Percentiles rank a stretch among this genome's conserved stretches.
Evolutionary conservation across 148 eudicot species (phyloP).

Genomic region (Oxyria digyna): DNA sequence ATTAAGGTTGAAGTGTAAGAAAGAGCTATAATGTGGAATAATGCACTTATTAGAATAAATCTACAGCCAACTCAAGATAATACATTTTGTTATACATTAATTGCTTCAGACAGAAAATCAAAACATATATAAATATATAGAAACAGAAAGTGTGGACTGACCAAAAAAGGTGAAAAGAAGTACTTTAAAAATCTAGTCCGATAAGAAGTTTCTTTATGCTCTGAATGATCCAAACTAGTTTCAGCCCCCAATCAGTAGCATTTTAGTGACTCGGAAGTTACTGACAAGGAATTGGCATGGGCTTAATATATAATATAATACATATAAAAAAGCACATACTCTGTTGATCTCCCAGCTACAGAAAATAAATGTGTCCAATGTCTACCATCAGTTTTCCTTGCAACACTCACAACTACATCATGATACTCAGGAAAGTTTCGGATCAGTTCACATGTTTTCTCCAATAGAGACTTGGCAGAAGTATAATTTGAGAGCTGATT

Average conservation of each 20-base stretch:
- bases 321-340: conserved; percentile 35
- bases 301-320: neutral
- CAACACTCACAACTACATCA: conserved; percentile 96
- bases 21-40: neutral
- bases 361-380: conserved; percentile 94
- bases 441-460: conserved; percentile 87
- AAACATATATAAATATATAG: neutral
- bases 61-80: neutral
- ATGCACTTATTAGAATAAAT: neutral
- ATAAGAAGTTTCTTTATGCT: neutral
- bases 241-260: neutral
- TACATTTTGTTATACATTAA: neutral
- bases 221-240: neutral
- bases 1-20: neutral
- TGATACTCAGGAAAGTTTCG: conserved; percentile 83
- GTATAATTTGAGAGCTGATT: conserved; percentile 23
- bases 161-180: neutral
- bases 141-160: neutral
- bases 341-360: conserved; percentile 94
- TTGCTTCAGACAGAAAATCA: neutral
- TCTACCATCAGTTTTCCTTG: conserved; percentile 96
- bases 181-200: neutral
- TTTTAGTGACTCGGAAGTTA: neutral
- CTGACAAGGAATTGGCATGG: neutral
- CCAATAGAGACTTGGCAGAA: conserved; percentile 47